Evolutionary conservation across 164 flowering plant genomes (phyloP).

Genomic region (Chloranthus sessilifolius): DNA sequence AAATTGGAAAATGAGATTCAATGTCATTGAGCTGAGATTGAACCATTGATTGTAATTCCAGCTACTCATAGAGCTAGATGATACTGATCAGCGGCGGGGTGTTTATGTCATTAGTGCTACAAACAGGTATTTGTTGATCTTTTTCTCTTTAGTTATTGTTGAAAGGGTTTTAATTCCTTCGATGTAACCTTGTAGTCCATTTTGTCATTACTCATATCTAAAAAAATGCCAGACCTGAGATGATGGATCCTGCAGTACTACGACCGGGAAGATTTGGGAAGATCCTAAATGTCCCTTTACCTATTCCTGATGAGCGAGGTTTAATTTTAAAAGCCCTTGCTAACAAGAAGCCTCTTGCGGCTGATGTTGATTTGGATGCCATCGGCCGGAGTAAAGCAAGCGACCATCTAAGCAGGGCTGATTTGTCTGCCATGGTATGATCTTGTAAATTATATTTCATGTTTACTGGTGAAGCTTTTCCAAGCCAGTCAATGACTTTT

Average conservation of each 20-base stretch:
- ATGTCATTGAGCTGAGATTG: no score
- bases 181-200: no score
- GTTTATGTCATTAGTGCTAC: constrained; percentile 95
- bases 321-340: constrained; percentile 64
- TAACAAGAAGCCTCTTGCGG: constrained; percentile 59
- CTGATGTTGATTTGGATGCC: constrained; percentile 56
- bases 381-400: constrained; percentile 53
- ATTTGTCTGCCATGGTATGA: constrained; percentile 73
- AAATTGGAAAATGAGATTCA: no score
- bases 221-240: constrained; percentile 59
- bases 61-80: constrained; percentile 88
- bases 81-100: constrained; percentile 67
- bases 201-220: no score
- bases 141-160: neutral
- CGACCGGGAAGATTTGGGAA: constrained; percentile 95
- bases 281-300: constrained; percentile 74
- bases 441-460: no score
- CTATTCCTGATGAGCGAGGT: constrained; percentile 64
- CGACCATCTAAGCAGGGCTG: constrained; percentile 86
- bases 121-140: constrained; percentile 45
- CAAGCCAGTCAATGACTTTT: no score
- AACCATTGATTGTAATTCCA: constrained; percentile 24
- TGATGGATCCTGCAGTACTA: constrained; percentile 71
- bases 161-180: neutral
- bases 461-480: no score